phyloP scores from a whole-genome alignment of 2,329 filamentous ascomycete species.

The Metarhizium rileyi region DNA sequence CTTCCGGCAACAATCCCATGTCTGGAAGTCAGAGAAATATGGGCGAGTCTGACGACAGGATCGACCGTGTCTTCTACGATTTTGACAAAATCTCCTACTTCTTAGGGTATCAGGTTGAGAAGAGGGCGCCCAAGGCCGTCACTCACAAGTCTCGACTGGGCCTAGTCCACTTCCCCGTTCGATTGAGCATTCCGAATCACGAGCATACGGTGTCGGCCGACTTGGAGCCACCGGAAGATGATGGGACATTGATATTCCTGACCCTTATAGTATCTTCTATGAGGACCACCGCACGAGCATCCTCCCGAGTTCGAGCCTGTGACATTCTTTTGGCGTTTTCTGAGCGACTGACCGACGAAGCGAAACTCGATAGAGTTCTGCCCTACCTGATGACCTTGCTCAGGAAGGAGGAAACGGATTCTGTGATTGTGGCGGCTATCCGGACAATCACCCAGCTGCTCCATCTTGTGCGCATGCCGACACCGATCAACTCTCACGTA shows the following conservation, averaged over 20 bases:
- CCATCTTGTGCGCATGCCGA: constrained; percentile 79
- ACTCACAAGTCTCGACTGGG: constrained; percentile 33
- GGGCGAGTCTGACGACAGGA: constrained; percentile 84
- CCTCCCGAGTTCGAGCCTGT: constrained; percentile 80
- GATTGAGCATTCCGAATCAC: constrained; percentile 79
- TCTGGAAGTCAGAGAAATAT: constrained; percentile 60
- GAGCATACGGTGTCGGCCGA: constrained; percentile 57
- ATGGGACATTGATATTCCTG: constrained; percentile 87
- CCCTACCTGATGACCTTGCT: constrained; percentile 81
- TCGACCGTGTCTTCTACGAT: constrained; percentile 85
- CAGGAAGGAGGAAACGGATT: constrained; percentile 64
- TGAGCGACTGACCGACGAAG: constrained; percentile 85
- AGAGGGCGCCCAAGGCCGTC: constrained; percentile 20
- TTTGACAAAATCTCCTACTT: constrained; percentile 98
- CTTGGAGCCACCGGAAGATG: constrained; percentile 58
- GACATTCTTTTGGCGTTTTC: constrained; percentile 88
- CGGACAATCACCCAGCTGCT: constrained; percentile 82
- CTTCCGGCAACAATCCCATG: constrained; percentile 64
- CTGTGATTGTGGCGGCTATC: constrained; percentile 77
- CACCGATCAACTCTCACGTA: constrained; percentile 61
- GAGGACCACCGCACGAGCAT: constrained; percentile 77
- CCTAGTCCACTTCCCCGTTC: constrained; percentile 64
- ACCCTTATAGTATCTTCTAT: constrained; percentile 82
- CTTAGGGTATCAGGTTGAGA: constrained; percentile 60
- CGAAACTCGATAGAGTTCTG: constrained; percentile 85